Evolutionary conservation across 306 rosid species (phyloP).

Genomic region (Casuarina equisetifolia): DNA sequence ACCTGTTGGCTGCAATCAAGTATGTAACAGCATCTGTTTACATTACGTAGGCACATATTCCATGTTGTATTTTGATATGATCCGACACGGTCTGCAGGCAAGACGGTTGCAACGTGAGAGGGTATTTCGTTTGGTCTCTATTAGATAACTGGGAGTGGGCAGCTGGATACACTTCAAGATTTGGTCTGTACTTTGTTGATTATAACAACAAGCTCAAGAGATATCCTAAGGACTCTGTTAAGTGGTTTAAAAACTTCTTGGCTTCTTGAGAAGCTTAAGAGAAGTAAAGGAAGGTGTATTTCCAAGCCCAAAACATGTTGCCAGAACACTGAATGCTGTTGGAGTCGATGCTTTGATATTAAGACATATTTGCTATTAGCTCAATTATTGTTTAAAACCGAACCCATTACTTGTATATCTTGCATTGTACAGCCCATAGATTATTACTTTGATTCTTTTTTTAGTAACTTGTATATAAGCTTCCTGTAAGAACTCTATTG

Average conservation of each 20-base stretch:
- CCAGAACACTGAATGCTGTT: too few species aligned
- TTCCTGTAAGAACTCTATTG: too few species aligned
- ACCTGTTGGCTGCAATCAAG: slow-evolving; percentile 60
- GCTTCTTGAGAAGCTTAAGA: slow-evolving; percentile 14
- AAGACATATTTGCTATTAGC: too few species aligned
- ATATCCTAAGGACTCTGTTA: slow-evolving; percentile 71
- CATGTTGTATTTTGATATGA: neutral
- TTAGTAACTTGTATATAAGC: too few species aligned
- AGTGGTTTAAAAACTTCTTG: slow-evolving; percentile 81
- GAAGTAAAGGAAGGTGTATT: too few species aligned
- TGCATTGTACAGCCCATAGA: too few species aligned
- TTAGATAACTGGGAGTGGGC: slow-evolving; percentile 87
- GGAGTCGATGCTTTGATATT: too few species aligned
- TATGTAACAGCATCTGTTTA: slow-evolving; percentile 13
- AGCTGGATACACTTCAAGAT: slow-evolving; percentile 70
- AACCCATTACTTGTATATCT: too few species aligned
- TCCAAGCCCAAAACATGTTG: too few species aligned
- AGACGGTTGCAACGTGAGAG: slow-evolving; percentile 83
- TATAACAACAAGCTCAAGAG: slow-evolving; percentile 74
- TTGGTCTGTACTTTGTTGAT: slow-evolving; percentile 76
- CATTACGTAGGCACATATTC: neutral
- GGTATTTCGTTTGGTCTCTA: slow-evolving; percentile 83
- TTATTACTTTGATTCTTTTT: too few species aligned
- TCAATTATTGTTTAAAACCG: too few species aligned
- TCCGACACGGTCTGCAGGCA: slow-evolving; percentile 38